Conservation (phyloP, 2,329 filamentous ascomycete genomes). For the Nigrospora oryzae region DNA sequence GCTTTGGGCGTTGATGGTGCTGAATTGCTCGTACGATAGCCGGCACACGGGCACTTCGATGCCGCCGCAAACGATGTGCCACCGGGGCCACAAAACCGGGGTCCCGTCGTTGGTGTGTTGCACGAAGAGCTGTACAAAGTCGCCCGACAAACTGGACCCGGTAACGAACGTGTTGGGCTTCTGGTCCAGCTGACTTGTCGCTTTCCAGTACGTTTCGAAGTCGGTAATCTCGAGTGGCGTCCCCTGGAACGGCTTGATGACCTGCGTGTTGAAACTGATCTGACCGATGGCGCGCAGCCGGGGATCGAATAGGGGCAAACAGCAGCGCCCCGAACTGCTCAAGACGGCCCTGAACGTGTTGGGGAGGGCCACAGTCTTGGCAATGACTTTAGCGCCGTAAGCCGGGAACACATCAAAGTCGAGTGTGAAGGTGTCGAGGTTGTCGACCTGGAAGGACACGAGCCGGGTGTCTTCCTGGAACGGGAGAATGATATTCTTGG, state of each 20-base stretch:
- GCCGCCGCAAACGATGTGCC: constrained; percentile 67
- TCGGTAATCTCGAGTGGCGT: constrained; percentile 93
- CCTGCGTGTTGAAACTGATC: constrained; percentile 88
- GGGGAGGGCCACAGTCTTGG: constrained; percentile 85
- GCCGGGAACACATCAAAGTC: constrained; percentile 98
- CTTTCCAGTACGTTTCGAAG: constrained; percentile 99
- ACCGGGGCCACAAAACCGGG: constrained; percentile 80
- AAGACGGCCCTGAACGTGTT: constrained; percentile 71
- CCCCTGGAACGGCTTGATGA: constrained; percentile 92
- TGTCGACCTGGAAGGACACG: constrained; percentile 94
- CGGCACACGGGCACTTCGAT: constrained; percentile 77
- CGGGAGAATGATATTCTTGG: constrained; percentile 88
- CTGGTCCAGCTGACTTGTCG: constrained; percentile 84
- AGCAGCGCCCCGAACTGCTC: constrained; percentile 72
- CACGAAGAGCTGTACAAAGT: constrained; percentile 86
- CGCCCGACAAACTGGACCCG: constrained; percentile 89
- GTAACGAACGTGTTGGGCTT: constrained; percentile 84
- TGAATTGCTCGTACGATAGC: constrained; percentile 67
- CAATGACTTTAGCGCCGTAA: constrained; percentile 95
- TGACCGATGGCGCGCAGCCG: constrained; percentile 86
- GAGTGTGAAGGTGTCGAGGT: constrained; percentile 82
- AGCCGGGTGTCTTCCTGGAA: constrained; percentile 93
- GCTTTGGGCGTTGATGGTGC: constrained; percentile 36
- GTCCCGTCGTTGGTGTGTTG: constrained; percentile 84
- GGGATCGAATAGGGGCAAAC: constrained; percentile 86